A percentile compares a stretch with the other conserved stretches of the same genome.
Evolutionary conservation across 2,329 filamentous ascomycete genomes (phyloP).

Genomic region (Pseudogymnoascus sp.): DNA sequence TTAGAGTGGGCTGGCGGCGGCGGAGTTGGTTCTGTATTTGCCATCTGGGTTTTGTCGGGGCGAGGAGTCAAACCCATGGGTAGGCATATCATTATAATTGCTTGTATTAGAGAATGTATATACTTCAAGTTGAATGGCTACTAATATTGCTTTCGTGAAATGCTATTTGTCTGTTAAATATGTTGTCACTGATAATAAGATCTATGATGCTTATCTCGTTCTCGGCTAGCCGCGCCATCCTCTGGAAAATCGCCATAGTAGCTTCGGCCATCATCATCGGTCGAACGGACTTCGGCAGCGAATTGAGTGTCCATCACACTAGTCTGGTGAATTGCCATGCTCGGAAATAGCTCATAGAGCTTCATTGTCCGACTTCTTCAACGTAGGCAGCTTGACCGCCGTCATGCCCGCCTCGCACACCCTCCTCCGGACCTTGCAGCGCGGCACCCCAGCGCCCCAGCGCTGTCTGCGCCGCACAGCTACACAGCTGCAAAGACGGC

Average conservation of each 20-base stretch:
- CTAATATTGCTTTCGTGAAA: background rate
- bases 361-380: background rate
- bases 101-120: slow-evolving; percentile 2
- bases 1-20: background rate
- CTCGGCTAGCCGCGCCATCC: background rate
- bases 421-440: background rate
- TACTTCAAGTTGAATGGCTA: background rate
- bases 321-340: background rate
- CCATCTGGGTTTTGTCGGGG: background rate
- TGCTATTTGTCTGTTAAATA: background rate
- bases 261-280: background rate
- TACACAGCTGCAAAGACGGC: background rate
- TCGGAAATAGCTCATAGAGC: background rate
- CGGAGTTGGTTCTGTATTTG: background rate
- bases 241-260: background rate
- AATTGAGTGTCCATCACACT: background rate
- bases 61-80: background rate
- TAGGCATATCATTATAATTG: background rate
- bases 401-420: background rate
- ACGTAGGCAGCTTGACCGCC: background rate
- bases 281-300: background rate
- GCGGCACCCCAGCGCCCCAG: background rate
- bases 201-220: background rate
- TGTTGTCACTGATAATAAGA: background rate
- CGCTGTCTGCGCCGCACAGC: background rate